Base-by-base conservation (phyloP, 306 rosid species). In the Begonia loranthoides region DNA sequence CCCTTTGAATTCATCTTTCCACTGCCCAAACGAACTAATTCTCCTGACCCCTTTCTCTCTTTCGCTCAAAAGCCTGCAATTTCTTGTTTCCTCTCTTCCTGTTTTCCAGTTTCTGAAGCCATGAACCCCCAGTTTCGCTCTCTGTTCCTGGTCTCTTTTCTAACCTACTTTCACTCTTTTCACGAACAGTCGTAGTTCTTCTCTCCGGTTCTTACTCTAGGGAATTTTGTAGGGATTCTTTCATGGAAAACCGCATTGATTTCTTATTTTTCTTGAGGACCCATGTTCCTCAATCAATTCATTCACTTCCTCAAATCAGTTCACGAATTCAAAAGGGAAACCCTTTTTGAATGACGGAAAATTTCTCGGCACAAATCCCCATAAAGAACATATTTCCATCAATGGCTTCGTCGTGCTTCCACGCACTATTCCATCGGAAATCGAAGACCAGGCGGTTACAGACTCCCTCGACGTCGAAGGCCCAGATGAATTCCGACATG, bases 271-370 rank as follows among this genome's bases (percentile, higher is more conserved):
- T 57, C 12, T 50, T 60, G 58, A 28, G 66, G 52, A 64, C 76
- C 72, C 87, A 81, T 88, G 94, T 84, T 71, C 74, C 63, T 57
- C 66, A 83, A 83, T 74, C 92, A 62, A 80, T 74, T 87, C 73
- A 80, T 80, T 85, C 92, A 76, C 70, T 80, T 83, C 66, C 76
- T 83, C 65, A 80, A 83, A 58, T 76, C 84, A 33, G 73, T 68
- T 65, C 94, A 79, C 69, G 75, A 82, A 5, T 75, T 88, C 89
- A 76, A 87, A 77, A 74, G 95, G 84, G 81, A 69, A 71, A 59
- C 54, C 48, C 76, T 79, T 65, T 72, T 58, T 68, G 87, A 83
- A 60, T 51, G 70, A 60, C 24, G 10, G 49, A 21, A 48, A 41
- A 17, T 19, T 28, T 28, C 36, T 28, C 36, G 36, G 9, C 36